Evolutionary conservation across 352 stramenopile genomes (phyloP).

Genomic region (Phytophthora citricola): DNA sequence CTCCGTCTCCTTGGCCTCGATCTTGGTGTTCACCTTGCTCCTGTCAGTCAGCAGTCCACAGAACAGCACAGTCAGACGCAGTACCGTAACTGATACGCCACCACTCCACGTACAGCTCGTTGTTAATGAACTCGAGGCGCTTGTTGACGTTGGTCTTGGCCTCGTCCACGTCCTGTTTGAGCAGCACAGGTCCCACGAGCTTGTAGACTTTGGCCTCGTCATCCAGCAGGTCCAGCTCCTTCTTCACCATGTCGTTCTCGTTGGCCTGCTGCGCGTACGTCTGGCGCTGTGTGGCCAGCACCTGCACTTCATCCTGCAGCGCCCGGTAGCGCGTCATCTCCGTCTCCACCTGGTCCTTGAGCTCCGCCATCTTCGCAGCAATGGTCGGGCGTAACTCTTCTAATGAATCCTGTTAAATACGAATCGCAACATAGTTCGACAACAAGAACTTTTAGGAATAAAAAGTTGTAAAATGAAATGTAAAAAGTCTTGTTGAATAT

Average conservation of each 20-base stretch:
- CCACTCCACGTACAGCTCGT: slow-evolving; percentile 79
- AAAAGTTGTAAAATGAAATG: not conserved
- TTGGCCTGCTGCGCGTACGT: slow-evolving; percentile 93
- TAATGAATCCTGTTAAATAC: too few species aligned
- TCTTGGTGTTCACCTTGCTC: slow-evolving; percentile 88
- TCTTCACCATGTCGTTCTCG: slow-evolving; percentile 97
- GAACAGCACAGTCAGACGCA: not conserved
- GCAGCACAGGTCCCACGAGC: slow-evolving; percentile 94
- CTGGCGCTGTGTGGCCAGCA: slow-evolving; percentile 89
- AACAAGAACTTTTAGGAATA: too few species aligned
- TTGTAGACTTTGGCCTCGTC: slow-evolving; percentile 94
- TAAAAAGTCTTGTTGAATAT: slow-evolving; percentile 1
- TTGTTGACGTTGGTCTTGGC: slow-evolving; percentile 96
- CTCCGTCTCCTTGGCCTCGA: slow-evolving; percentile 92
- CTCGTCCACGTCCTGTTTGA: slow-evolving; percentile 95
- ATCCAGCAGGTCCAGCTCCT: slow-evolving; percentile 90
- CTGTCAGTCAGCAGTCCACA: slow-evolving; percentile 33
- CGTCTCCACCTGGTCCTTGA: slow-evolving; percentile 86
- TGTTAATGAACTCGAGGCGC: slow-evolving; percentile 96
- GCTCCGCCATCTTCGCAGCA: slow-evolving; percentile 27
- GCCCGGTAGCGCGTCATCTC: slow-evolving; percentile 91
- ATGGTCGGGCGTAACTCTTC: too few species aligned
- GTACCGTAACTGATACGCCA: too few species aligned
- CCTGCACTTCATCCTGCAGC: slow-evolving; percentile 92
- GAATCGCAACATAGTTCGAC: not conserved